Conservation (phyloP, 2,329 filamentous ascomycete genomes). For the Bisporella sp. region DNA sequence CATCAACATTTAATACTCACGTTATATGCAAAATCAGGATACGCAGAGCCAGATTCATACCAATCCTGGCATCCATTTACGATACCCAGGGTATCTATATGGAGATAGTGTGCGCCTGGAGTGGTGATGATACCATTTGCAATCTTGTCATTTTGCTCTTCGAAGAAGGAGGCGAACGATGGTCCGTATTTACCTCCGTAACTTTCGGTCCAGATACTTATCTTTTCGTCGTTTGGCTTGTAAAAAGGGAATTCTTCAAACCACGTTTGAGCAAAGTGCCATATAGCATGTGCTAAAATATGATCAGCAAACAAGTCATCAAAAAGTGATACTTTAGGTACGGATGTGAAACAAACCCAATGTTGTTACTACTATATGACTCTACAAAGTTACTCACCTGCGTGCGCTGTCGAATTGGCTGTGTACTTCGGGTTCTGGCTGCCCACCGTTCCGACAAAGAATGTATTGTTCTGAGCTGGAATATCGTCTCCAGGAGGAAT, state of each 20-base stretch:
- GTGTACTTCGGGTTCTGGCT: background rate
- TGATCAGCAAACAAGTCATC: too few relatives aligned
- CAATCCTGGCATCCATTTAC: conserved; percentile 62
- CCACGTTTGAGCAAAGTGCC: conserved; percentile 50
- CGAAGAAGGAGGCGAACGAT: conserved; percentile 45
- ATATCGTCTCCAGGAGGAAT: conserved; percentile 12
- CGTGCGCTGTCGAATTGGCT: conserved; percentile 33
- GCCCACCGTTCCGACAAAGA: conserved; percentile 44
- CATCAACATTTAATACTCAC: background rate
- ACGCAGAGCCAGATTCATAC: conserved; percentile 39
- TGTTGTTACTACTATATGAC: too few relatives aligned
- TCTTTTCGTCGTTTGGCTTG: conserved; percentile 43
- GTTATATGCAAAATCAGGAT: conserved; percentile 18
- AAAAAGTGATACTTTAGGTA: too few relatives aligned
- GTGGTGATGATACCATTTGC: conserved; percentile 37
- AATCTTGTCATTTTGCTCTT: conserved; percentile 53
- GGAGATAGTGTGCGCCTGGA: conserved; percentile 46
- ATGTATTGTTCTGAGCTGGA: conserved; percentile 42
- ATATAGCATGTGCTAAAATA: conserved; percentile 22
- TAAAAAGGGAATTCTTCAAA: conserved; percentile 48
- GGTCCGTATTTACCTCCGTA: conserved; percentile 63
- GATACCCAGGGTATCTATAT: conserved; percentile 56
- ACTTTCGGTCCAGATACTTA: conserved; percentile 58
- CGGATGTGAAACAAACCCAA: too few relatives aligned
- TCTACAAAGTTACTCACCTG: background rate